Conservation (phyloP, 768 basidiomycete genomes). For the Macrolepiota fuliginosa region DNA sequence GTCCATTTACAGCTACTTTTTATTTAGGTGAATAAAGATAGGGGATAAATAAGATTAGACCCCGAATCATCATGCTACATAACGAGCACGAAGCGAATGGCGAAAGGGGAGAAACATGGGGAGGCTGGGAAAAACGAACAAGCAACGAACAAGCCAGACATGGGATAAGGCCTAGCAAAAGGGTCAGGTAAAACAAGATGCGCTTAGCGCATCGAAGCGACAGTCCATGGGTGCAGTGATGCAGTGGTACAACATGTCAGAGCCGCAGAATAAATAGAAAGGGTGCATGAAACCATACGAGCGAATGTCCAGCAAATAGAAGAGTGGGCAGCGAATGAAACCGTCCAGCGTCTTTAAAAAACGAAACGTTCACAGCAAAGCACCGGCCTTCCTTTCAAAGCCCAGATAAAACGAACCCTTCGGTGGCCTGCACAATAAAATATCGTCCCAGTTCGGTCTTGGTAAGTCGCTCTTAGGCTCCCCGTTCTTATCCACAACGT, state of each 20-base stretch:
- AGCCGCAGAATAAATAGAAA: background rate
- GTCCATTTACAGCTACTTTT: conserved; percentile 1
- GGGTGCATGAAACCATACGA: background rate
- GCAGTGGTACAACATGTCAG: background rate
- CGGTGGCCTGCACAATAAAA: conserved; percentile 62
- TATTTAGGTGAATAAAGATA: conserved; percentile 10
- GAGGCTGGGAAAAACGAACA: background rate
- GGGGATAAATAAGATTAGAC: conserved; percentile 3
- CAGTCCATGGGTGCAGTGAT: background rate
- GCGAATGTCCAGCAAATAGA: background rate
- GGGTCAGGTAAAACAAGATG: background rate
- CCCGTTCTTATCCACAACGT: conserved; percentile 53
- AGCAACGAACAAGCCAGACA: background rate
- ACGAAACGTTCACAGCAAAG: conserved; percentile 27
- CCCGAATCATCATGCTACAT: background rate
- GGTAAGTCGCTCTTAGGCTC: conserved; percentile 42
- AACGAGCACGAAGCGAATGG: background rate
- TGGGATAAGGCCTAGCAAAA: background rate
- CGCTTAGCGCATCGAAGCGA: background rate
- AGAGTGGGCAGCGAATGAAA: background rate
- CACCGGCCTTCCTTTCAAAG: conserved; percentile 37
- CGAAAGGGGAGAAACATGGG: background rate
- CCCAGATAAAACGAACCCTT: conserved; percentile 51
- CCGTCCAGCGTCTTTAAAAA: background rate
- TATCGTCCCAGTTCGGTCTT: conserved; percentile 78